Percentiles rank a stretch among this genome's conserved stretches.
phyloP scores from a whole-genome alignment of 192 early-diverging fungal genomes.

The Rhizoclosmatium sp. region DNA sequence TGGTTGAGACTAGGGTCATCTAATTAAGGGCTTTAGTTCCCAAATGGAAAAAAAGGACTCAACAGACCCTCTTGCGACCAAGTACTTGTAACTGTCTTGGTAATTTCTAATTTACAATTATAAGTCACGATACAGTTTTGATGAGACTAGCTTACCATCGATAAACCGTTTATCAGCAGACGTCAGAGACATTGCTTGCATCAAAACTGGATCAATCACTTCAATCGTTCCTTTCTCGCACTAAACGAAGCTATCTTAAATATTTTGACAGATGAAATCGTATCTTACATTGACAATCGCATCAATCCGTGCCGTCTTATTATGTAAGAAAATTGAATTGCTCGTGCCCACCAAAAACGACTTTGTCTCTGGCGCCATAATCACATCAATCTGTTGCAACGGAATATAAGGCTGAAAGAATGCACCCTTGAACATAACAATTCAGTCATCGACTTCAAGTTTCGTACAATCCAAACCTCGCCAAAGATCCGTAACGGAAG shows the following conservation, averaged over 20 bases:
- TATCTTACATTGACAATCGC: conserved; percentile 76
- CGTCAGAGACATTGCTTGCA: conserved; percentile 62
- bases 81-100: conserved; percentile 66
- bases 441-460: too few species aligned
- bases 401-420: conserved; percentile 88
- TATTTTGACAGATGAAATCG: conserved; percentile 24
- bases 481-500: conserved; percentile 64
- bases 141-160: conserved; percentile 52
- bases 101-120: conserved; percentile 55
- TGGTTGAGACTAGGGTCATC: conserved; percentile 58
- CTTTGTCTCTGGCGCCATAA: conserved; percentile 68
- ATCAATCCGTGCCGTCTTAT: conserved; percentile 75
- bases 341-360: conserved; percentile 81
- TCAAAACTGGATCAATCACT: conserved; percentile 67
- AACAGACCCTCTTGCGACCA: conserved; percentile 61
- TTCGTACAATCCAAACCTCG: conserved; percentile 16
- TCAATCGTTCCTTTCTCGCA: conserved; percentile 78
- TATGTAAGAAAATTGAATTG: conserved; percentile 81
- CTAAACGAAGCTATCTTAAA: conserved; percentile 38
- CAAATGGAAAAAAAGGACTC: conserved; percentile 13
- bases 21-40: conserved; percentile 19
- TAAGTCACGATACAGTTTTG: background rate
- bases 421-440: conserved; percentile 55
- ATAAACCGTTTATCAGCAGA: conserved; percentile 80
- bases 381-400: conserved; percentile 82